Percentiles rank a stretch among this genome's conserved stretches.
Conservation (phyloP, 805 yeast species). For the Candida bentonensis region DNA sequence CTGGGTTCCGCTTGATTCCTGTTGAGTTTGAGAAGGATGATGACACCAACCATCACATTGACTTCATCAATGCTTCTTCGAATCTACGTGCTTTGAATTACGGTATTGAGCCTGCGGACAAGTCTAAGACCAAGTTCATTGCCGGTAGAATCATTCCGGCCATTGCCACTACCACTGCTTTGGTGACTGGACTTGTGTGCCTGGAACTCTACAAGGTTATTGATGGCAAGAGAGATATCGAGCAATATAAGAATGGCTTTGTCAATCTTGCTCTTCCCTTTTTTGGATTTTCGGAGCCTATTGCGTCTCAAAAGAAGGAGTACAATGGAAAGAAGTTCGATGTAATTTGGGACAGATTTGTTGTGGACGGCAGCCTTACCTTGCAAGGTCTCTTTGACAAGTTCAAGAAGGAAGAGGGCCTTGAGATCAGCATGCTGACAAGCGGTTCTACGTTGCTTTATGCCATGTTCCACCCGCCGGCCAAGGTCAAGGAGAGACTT, state of each 20-base stretch:
- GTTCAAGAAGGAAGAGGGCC: constrained; percentile 70
- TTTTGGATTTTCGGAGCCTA: constrained; percentile 93
- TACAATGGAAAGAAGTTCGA: constrained; percentile 72
- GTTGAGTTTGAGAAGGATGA: constrained; percentile 97
- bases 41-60: constrained; percentile 91
- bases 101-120: constrained; percentile 76
- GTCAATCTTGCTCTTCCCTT: constrained; percentile 87
- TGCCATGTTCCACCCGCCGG: constrained; percentile 88
- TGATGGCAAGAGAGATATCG: constrained; percentile 59
- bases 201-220: constrained; percentile 85
- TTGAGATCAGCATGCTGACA: constrained; percentile 82
- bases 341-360: constrained; percentile 91
- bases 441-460: constrained; percentile 79
- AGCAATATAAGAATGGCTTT: constrained; percentile 85
- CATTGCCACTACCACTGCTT: constrained; percentile 96
- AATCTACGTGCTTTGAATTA: constrained; percentile 92
- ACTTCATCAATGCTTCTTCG: constrained; percentile 90
- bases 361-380: constrained; percentile 48
- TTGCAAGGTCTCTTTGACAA: constrained; percentile 58
- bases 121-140: constrained; percentile 77
- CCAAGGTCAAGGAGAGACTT: constrained; percentile 70
- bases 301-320: constrained; percentile 68
- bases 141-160: constrained; percentile 99
- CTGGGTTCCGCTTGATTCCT: constrained; percentile 77
- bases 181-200: constrained; percentile 90